Percentiles rank a stretch among this genome's conserved stretches.
These are phyloP conservation scores for Metarhizium album DNA, from an alignment of 2,329 filamentous ascomycete species.

Conservation along the genomic window DNA sequence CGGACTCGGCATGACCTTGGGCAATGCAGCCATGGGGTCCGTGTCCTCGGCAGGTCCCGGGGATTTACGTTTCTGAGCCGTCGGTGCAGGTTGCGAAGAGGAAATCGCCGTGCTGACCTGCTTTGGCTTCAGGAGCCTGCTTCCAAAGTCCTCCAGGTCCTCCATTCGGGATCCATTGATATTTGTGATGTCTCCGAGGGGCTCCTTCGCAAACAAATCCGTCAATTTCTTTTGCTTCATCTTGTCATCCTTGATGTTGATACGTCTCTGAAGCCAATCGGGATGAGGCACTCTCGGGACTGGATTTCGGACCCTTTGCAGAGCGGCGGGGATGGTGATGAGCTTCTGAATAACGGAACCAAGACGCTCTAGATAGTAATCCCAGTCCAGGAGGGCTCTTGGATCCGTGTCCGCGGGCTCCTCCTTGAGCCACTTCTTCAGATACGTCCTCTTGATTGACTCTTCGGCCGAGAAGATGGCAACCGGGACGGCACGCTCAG, in stretches of 20 bases:
- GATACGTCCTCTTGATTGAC: slow-evolving; percentile 73
- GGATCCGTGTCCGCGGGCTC: slow-evolving; percentile 88
- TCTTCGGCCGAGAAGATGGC: slow-evolving; percentile 95
- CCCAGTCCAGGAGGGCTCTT: slow-evolving; percentile 83
- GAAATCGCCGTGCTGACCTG: slow-evolving; percentile 42
- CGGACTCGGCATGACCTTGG: slow-evolving; percentile 72
- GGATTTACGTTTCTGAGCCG: slow-evolving; percentile 60
- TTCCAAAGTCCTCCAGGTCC: slow-evolving; percentile 77
- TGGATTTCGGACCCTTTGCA: slow-evolving; percentile 91
- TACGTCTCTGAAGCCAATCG: slow-evolving; percentile 89
- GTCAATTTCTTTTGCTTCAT: slow-evolving; percentile 99
- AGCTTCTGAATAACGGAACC: slow-evolving; percentile 98
- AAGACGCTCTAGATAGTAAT: slow-evolving; percentile 91
- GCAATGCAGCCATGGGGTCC: slow-evolving; percentile 75
- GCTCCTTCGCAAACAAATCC: slow-evolving; percentile 66
- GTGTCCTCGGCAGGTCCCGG: slow-evolving; percentile 54
- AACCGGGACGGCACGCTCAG: slow-evolving; percentile 86
- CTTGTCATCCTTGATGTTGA: slow-evolving; percentile 91
- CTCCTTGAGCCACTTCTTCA: slow-evolving; percentile 93
- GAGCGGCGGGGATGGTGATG: slow-evolving; percentile 92
- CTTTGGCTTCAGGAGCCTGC: slow-evolving; percentile 55
- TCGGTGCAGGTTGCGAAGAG: slow-evolving; percentile 40
- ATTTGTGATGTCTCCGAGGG: slow-evolving; percentile 65
- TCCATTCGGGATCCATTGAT: slow-evolving; percentile 40
- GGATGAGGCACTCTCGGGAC: slow-evolving; percentile 89